A percentile compares a stretch with the other conserved stretches of the same genome.
Evolutionary conservation across 768 basidiomycete species (phyloP).

Genomic region (Coprinopsis sp.): DNA sequence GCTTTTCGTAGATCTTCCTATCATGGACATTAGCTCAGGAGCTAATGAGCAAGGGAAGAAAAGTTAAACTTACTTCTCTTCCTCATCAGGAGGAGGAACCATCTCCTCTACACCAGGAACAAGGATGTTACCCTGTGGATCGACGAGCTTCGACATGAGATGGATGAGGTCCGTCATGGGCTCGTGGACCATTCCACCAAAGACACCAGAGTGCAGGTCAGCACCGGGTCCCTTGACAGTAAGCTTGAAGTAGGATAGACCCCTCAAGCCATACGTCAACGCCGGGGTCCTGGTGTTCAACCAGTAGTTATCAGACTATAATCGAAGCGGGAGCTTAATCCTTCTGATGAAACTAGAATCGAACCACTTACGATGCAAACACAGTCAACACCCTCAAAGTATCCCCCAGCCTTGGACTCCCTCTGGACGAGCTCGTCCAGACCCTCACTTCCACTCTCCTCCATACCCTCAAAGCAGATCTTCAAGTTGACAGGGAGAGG

Average conservation of each 20-base stretch:
- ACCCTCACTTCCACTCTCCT: conserved; percentile 89
- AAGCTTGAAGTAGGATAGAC: conserved; percentile 82
- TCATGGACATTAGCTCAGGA: neutral
- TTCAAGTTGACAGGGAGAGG: conserved; percentile 85
- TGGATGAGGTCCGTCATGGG: conserved; percentile 92
- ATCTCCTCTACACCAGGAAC: conserved; percentile 86
- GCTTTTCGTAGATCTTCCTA: conserved; percentile 64
- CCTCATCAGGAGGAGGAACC: conserved; percentile 65
- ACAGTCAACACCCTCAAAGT: conserved; percentile 85
- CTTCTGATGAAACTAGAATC: neutral
- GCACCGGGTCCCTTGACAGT: conserved; percentile 77
- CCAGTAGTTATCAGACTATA: conserved; percentile 92
- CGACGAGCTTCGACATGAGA: conserved; percentile 83
- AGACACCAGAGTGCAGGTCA: conserved; percentile 89
- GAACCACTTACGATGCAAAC: conserved; percentile 76
- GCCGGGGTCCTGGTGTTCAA: conserved; percentile 75
- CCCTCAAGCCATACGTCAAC: conserved; percentile 85
- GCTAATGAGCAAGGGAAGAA: conserved; percentile 1
- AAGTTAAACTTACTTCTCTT: conserved; percentile 50
- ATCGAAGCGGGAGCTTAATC: neutral
- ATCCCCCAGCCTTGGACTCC: conserved; percentile 70
- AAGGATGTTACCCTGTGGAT: conserved; percentile 73
- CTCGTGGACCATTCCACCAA: conserved; percentile 77
- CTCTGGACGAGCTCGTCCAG: conserved; percentile 79
- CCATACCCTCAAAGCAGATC: conserved; percentile 97